Conservation (phyloP, 768 basidiomycete genomes). For the Exidia glandulosa region DNA sequence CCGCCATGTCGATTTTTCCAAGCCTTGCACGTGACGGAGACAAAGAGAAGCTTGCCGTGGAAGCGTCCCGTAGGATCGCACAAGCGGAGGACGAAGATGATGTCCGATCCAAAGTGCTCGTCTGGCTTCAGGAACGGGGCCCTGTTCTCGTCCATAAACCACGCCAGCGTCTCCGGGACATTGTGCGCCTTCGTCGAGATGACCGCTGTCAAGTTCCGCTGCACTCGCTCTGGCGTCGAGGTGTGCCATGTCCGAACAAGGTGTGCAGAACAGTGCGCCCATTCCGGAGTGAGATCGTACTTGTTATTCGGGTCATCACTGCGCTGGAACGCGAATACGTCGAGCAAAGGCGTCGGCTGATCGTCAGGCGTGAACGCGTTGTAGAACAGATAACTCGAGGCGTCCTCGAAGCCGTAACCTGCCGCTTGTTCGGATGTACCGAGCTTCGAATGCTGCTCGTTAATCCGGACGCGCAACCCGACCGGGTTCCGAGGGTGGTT, state of each 20-base stretch:
- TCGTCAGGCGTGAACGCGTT: neutral
- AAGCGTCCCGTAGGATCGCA: neutral
- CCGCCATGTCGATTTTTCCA: neutral
- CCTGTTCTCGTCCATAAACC: neutral
- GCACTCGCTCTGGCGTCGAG: too few relatives aligned
- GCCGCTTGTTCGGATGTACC: neutral
- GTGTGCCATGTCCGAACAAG: neutral
- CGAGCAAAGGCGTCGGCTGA: neutral
- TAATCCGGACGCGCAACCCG: neutral
- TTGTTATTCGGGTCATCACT: too few relatives aligned
- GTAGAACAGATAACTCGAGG: neutral
- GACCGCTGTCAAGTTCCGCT: neutral
- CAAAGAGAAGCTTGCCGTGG: neutral
- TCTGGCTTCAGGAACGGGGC: neutral
- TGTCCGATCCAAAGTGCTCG: neutral
- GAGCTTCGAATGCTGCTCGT: neutral
- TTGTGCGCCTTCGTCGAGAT: neutral
- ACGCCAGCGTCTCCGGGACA: neutral
- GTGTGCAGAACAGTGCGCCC: neutral
- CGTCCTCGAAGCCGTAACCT: neutral
- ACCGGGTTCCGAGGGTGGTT: neutral
- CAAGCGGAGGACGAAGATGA: neutral
- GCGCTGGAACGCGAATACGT: neutral
- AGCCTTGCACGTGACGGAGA: neutral
- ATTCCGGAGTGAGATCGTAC: neutral